A percentile compares a stretch with the other conserved stretches of the same genome.
These are phyloP conservation scores for Fusarium tanahbumbuense DNA, from an alignment of 2,329 filamentous ascomycete genomes.

Conservation along the genomic window DNA sequence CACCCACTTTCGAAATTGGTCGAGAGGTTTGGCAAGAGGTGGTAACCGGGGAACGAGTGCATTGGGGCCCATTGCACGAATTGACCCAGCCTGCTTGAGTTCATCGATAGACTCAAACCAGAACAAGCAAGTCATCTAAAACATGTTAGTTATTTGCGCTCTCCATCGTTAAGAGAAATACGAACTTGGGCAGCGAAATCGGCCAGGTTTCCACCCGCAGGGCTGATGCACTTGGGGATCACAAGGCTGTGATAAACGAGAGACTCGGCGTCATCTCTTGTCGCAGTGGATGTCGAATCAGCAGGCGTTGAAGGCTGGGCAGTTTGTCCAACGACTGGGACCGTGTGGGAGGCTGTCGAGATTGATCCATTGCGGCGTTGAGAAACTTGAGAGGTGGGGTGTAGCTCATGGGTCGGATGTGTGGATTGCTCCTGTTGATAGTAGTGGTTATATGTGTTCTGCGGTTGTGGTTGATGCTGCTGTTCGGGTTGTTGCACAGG, in stretches of 20 bases:
- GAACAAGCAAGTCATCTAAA: constrained; percentile 91
- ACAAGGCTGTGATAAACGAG: constrained; percentile 72
- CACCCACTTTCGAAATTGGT: constrained; percentile 93
- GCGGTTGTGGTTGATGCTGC: constrained; percentile 22
- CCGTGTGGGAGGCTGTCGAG: constrained; percentile 29
- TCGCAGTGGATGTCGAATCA: constrained; percentile 44
- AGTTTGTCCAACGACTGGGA: constrained; percentile 46
- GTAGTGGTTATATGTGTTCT: constrained; percentile 24
- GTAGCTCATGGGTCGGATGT: constrained; percentile 21
- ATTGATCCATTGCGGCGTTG: constrained; percentile 37
- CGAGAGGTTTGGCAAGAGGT: constrained; percentile 78
- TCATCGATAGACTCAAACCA: constrained; percentile 95
- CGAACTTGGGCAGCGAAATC: constrained; percentile 86
- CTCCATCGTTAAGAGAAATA: constrained; percentile 6
- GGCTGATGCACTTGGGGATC: constrained; percentile 80
- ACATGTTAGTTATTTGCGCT: constrained; percentile 18
- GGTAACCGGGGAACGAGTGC: constrained; percentile 66
- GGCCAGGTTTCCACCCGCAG: constrained; percentile 78
- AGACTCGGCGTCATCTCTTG: constrained; percentile 55
- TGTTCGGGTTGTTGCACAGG: constrained; percentile 42
- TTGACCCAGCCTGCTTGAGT: constrained; percentile 77
- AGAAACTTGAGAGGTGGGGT: constrained; percentile 22
- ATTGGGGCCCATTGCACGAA: constrained; percentile 56
- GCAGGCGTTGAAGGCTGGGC: constrained; percentile 55
- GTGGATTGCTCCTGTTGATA: constrained; percentile 31